These are phyloP conservation scores for Lichtheimia hyalospora DNA, from an alignment of 371 early-diverging fungal genomes.

Conservation along the genomic window DNA sequence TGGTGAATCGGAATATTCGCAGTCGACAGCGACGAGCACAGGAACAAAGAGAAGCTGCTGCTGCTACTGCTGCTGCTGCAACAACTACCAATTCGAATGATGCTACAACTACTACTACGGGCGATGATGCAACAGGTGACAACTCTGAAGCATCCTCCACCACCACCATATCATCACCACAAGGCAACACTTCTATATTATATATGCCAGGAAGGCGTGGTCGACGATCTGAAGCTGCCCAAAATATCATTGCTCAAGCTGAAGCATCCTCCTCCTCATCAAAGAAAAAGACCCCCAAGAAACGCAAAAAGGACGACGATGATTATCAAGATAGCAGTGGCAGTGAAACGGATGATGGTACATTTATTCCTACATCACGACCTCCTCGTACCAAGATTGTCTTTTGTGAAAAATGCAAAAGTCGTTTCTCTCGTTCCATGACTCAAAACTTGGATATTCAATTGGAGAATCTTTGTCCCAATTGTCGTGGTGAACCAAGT, in stretches of 20 bases:
- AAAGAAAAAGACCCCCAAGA: conserved; percentile 34
- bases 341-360: conserved; percentile 15
- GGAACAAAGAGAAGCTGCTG: conserved; percentile 1
- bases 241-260: conserved; percentile 12
- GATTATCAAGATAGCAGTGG: conserved; percentile 28
- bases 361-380: conserved; percentile 31
- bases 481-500: conserved; percentile 38
- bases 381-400: conserved; percentile 42
- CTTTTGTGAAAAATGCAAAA: conserved; percentile 65
- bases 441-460: conserved; percentile 13
- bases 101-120: not conserved
- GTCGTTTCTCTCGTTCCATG: conserved; percentile 47
- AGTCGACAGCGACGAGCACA: conserved; percentile 3
- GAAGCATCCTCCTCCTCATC: conserved; percentile 3
- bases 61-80: not conserved
- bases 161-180: not conserved
- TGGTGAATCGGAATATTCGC: conserved; percentile 44
- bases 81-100: not conserved
- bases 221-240: conserved; percentile 7
- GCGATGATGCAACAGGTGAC: not conserved
- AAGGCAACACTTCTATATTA: conserved; percentile 18
- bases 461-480: conserved; percentile 41
- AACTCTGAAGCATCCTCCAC: not conserved
- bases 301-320: conserved; percentile 41
- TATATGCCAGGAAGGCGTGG: conserved; percentile 13